These are phyloP conservation scores for Manihot esculenta DNA, from an alignment of 441 rosid species.

Conservation along the genomic window DNA sequence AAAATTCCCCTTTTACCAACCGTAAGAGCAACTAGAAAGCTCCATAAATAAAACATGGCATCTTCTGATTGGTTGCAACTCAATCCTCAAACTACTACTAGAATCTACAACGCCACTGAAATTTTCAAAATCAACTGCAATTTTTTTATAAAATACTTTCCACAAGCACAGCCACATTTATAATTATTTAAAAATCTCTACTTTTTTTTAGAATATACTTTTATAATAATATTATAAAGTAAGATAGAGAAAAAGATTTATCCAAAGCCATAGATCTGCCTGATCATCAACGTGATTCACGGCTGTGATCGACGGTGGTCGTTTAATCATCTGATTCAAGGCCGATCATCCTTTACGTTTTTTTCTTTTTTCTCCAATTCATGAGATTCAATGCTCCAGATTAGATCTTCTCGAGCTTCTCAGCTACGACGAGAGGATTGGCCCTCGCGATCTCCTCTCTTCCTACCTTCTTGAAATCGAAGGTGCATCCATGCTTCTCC, in stretches of 20 bases:
- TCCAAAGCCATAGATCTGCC: conserved; percentile 11
- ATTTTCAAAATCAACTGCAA: not conserved
- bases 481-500: conserved; percentile 43
- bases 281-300: not conserved
- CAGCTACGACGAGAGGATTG: conserved; percentile 50
- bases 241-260: not conserved
- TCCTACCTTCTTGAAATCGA: conserved; percentile 49
- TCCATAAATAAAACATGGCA: too few relatives aligned
- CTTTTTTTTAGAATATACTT: too few relatives aligned
- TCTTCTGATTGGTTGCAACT: not conserved
- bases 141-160: conserved; percentile 8
- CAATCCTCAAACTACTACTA: not conserved
- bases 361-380: conserved; percentile 13
- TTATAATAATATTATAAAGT: not conserved
- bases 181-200: too few relatives aligned
- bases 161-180: not conserved
- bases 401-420: conserved; percentile 53
- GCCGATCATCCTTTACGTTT: conserved; percentile 48
- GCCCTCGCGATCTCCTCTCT: conserved; percentile 56
- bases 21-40: too few relatives aligned
- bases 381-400: not conserved
- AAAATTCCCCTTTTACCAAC: too few relatives aligned
- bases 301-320: conserved; percentile 30
- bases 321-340: conserved; percentile 44
- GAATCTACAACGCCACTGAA: not conserved